These are phyloP conservation scores for Priceomyces medius DNA, from an alignment of 805 yeast species.

Conservation along the genomic window DNA sequence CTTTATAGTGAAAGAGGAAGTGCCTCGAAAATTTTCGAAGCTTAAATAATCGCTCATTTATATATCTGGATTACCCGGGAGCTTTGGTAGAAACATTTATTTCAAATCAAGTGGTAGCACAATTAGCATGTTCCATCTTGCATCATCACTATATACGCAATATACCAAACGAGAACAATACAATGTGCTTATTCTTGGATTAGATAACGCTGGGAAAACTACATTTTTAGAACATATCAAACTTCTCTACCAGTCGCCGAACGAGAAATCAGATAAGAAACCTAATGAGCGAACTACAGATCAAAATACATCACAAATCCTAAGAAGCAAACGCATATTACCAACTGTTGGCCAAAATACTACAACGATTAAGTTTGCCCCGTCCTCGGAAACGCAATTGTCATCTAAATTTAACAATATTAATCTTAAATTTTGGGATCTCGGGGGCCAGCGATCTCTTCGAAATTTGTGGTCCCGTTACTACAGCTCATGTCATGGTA, in stretches of 20 bases:
- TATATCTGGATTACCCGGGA: neutral
- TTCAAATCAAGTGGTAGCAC: neutral
- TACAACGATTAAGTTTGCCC: constrained; percentile 39
- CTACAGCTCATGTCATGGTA: constrained; percentile 83
- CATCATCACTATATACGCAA: constrained; percentile 44
- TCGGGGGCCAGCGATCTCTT: constrained; percentile 90
- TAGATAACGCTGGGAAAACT: constrained; percentile 96
- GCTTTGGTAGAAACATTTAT: neutral
- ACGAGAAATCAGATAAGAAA: constrained; percentile 13
- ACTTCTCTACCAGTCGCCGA: constrained; percentile 33
- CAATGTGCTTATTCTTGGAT: constrained; percentile 69
- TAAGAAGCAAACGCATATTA: constrained; percentile 58
- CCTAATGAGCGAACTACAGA: constrained; percentile 6
- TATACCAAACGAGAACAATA: constrained; percentile 47
- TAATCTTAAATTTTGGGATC: constrained; percentile 86
- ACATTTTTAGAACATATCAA: constrained; percentile 41
- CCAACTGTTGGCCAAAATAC: constrained; percentile 97
- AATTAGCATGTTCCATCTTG: constrained; percentile 40
- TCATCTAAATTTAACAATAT: constrained; percentile 40
- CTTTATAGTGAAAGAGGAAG: neutral
- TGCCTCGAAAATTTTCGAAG: neutral
- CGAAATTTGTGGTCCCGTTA: constrained; percentile 86
- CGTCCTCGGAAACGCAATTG: constrained; percentile 34
- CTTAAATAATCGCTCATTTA: neutral
- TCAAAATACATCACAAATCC: constrained; percentile 20